Evolutionary conservation across 2,329 filamentous ascomycete species (phyloP), one percentile per base, ranked within the genome.

Genomic region (Colletotrichum truncatum): DNA sequence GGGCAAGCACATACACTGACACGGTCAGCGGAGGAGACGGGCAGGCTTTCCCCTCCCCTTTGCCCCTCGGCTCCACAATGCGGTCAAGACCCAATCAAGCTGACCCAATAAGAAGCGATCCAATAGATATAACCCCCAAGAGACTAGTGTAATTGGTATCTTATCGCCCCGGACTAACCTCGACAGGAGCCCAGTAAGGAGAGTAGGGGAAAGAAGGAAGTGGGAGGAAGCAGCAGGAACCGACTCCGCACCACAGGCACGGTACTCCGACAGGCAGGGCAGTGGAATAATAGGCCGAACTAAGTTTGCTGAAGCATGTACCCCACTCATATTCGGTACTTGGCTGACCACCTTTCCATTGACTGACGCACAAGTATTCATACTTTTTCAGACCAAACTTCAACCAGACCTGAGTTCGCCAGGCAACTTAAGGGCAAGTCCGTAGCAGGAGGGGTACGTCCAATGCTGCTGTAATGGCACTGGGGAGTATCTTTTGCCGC

Each of bases 81-180:
- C 9, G 32, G 34, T n/a, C 41, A 51, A 41, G 41, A 9, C 30
- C 21, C 49, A 49, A 28, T 25, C 23, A 55, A 36, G 41, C 49
- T 57, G 62, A 62, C 43, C 57, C 49, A 55, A 45, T 65, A 48
- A 34, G 62, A 62, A 45, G 62, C 28, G 57, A 62, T 43, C 62
- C 62, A 65, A 61, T 55, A 6, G 52, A 30, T 62, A 30, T 56
- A 41, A 34, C 18, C 34, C n/a, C 23, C 26, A 43, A 45, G 38
- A 51, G 43, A 51, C 57, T n/a, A n/a, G n/a, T n/a, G 57, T 43
- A 51, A 25, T 62, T 43, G 57, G 57, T 43, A 65, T 30, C 49
- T 45, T 32, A 26, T 56, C 43, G 62, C 62, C 49, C 49, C 49
- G 43, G 62, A 62, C 49, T 51, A 55, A 45, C 43, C 21, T 43